phyloP scores from a whole-genome alignment of 306 rosid genomes.

The Lathyrus tuberosus region DNA sequence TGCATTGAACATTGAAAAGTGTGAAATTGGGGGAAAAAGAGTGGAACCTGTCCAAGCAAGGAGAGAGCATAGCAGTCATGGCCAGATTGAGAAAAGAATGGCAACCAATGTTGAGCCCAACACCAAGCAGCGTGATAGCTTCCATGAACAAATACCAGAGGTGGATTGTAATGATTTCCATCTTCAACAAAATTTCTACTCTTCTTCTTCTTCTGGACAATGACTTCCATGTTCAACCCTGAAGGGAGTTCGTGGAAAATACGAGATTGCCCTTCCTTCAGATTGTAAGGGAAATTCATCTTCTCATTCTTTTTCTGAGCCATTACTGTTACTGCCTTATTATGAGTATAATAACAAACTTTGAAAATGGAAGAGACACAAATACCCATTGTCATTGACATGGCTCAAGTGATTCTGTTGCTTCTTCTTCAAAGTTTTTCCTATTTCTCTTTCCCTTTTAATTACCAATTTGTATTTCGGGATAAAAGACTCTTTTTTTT shows the following conservation, averaged over 20 bases:
- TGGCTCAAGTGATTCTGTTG: conserved; percentile 3
- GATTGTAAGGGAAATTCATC: conserved; percentile 57
- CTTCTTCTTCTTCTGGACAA: conserved; percentile 55
- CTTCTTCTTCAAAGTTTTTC: neutral
- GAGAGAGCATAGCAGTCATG: conserved; percentile 77
- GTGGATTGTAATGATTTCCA: conserved; percentile 33
- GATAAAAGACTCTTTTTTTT: too few species aligned
- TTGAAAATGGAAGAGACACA: conserved; percentile 44
- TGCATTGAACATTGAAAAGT: too few species aligned
- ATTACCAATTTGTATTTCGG: too few species aligned
- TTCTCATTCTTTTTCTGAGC: too few species aligned
- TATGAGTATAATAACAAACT: neutral
- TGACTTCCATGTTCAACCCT: conserved; percentile 79
- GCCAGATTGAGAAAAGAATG: conserved; percentile 81
- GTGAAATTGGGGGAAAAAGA: too few species aligned
- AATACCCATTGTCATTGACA: conserved; percentile 49
- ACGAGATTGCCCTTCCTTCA: conserved; percentile 74
- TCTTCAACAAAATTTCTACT: conserved; percentile 19
- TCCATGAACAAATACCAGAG: conserved; percentile 89
- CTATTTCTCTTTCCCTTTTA: too few species aligned
- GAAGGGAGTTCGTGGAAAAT: conserved; percentile 75
- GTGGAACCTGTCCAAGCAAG: conserved; percentile 66
- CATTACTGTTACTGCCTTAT: conserved; percentile 24
- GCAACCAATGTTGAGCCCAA: conserved; percentile 90
- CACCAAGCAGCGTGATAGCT: conserved; percentile 98